phyloP scores from a whole-genome alignment of 805 yeast genomes.

The Ogataea angusta region DNA sequence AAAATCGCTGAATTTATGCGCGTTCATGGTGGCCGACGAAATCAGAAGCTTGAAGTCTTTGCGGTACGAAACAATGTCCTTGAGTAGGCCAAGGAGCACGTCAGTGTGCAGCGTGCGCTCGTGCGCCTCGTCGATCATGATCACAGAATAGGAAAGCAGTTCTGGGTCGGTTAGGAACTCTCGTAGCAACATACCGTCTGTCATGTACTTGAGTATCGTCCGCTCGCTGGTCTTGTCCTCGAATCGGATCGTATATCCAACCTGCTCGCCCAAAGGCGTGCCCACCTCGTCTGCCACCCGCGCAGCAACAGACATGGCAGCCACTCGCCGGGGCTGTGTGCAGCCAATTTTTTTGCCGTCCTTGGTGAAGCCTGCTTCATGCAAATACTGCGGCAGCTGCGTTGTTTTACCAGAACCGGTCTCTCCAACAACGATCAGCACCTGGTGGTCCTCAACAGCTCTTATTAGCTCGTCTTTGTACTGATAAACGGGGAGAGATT shows the following conservation, averaged over 20 bases:
- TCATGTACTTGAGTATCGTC: constrained; percentile 82
- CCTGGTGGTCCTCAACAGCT: constrained; percentile 63
- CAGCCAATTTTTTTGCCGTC: constrained; percentile 65
- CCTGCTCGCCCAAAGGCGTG: constrained; percentile 74
- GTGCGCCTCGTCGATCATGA: constrained; percentile 97
- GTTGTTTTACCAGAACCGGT: constrained; percentile 98
- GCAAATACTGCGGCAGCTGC: constrained; percentile 82
- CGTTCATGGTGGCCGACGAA: constrained; percentile 94
- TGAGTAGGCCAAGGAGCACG: constrained; percentile 70
- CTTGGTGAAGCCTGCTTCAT: constrained; percentile 74
- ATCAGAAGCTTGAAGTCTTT: constrained; percentile 72
- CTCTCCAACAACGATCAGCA: constrained; percentile 84
- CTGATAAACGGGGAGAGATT: constrained; percentile 71
- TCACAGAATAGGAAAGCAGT: constrained; percentile 64
- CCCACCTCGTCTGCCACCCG: constrained; percentile 91
- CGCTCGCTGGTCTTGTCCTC: constrained; percentile 68
- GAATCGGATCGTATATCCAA: constrained; percentile 86
- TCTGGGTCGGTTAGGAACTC: constrained; percentile 80
- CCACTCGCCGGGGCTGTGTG: constrained; percentile 94
- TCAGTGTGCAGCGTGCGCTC: constrained; percentile 95
- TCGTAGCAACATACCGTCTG: constrained; percentile 91
- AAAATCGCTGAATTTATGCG: constrained; percentile 77
- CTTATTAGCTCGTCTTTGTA: constrained; percentile 58
- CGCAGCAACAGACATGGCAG: constrained; percentile 86
- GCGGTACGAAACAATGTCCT: constrained; percentile 60